phyloP scores from a whole-genome alignment of 768 basidiomycete species.

The Neoboletus magnificus region DNA sequence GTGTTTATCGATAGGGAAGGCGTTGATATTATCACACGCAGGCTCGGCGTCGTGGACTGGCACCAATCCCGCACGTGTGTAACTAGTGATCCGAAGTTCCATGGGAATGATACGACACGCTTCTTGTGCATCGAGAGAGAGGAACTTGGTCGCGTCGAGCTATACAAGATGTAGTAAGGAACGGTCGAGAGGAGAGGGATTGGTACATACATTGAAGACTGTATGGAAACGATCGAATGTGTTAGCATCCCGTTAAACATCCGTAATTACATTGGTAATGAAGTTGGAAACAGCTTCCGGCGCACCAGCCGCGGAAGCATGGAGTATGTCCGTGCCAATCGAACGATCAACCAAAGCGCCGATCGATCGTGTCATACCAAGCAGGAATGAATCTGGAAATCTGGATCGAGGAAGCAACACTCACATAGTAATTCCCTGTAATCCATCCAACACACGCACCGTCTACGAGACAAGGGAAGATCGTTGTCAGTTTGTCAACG shows the following conservation, averaged over 20 bases:
- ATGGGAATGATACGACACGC: conserved; percentile 54
- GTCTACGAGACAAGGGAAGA: conserved; percentile 30
- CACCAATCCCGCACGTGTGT: conserved; percentile 29
- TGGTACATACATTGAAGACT: conserved; percentile 26
- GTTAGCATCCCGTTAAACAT: neutral
- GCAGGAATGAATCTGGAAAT: neutral
- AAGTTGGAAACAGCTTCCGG: neutral
- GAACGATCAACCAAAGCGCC: neutral
- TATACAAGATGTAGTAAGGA: neutral
- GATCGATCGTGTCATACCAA: neutral
- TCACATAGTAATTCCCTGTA: conserved; percentile 52
- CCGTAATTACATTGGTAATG: neutral
- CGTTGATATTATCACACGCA: conserved; percentile 6
- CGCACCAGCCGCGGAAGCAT: neutral
- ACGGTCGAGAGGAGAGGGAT: neutral
- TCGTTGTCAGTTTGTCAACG: conserved; percentile 2
- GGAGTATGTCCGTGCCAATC: neutral
- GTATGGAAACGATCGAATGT: neutral
- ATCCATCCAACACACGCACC: conserved; percentile 58
- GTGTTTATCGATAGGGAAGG: conserved; percentile 4
- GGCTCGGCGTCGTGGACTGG: conserved; percentile 13
- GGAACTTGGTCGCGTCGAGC: conserved; percentile 31
- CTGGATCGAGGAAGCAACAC: conserved; percentile 18
- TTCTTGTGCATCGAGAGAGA: conserved; percentile 35
- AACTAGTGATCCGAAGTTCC: conserved; percentile 41